A percentile compares a stretch with the other conserved stretches of the same genome.
These are phyloP conservation scores for Smallanthus sonchifolius DNA, from an alignment of 129 eudicot genomes.

Conservation along the genomic window DNA sequence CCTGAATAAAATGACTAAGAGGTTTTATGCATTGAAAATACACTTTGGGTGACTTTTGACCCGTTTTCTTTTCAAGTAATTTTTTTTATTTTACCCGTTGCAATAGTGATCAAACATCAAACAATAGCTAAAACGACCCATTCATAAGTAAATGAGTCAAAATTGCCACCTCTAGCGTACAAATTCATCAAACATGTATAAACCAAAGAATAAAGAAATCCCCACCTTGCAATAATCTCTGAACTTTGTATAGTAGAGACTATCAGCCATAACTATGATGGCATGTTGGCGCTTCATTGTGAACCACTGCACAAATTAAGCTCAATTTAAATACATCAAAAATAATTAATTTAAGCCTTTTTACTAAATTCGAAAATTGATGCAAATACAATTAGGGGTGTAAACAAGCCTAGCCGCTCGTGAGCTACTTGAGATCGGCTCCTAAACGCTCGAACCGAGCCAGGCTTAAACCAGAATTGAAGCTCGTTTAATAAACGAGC, in stretches of 20 bases:
- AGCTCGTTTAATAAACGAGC: too few relatives aligned
- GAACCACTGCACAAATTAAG: constrained; percentile 58
- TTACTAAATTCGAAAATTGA: background rate
- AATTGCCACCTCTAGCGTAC: background rate
- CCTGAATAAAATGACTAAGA: background rate
- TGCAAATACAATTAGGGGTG: background rate
- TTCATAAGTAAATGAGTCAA: background rate
- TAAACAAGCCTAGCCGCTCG: too few relatives aligned
- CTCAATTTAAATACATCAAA: background rate
- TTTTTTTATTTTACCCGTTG: background rate
- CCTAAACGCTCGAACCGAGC: too few relatives aligned
- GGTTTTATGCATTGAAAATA: background rate
- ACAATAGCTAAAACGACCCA: background rate
- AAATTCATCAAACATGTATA: background rate
- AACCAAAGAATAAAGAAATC: background rate
- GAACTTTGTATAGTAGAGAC: constrained; percentile 64
- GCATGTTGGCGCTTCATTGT: constrained; percentile 91
- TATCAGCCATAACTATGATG: constrained; percentile 61
- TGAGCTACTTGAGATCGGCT: too few relatives aligned
- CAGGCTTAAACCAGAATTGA: too few relatives aligned
- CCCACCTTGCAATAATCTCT: constrained; percentile 67
- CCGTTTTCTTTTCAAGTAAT: background rate
- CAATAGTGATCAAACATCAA: background rate
- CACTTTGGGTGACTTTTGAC: background rate
- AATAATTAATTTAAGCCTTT: background rate